These are phyloP conservation scores for Lepidium aucheri DNA, from an alignment of 345 rosid species.

Conservation along the genomic window DNA sequence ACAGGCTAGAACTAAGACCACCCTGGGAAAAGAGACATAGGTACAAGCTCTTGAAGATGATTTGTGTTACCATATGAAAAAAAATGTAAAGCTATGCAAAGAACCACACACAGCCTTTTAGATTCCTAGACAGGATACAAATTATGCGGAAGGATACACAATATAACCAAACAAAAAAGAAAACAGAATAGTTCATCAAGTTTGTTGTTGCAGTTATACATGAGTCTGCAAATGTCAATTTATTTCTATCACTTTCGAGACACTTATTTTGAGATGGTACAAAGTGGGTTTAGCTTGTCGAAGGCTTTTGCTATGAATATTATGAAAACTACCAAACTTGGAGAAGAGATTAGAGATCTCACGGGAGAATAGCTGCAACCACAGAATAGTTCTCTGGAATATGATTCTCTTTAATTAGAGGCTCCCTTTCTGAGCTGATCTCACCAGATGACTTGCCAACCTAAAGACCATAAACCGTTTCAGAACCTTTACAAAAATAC, in stretches of 20 bases:
- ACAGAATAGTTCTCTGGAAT: slow-evolving; percentile 50
- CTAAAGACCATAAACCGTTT: slow-evolving; percentile 25
- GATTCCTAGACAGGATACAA: neutral
- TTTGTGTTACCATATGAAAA: neutral
- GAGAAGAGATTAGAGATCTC: slow-evolving; percentile 26
- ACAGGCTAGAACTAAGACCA: neutral
- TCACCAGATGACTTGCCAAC: slow-evolving; percentile 56
- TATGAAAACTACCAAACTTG: neutral
- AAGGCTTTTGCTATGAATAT: neutral
- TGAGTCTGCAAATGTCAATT: neutral
- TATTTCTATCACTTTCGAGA: neutral
- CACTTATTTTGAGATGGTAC: neutral
- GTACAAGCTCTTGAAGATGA: neutral
- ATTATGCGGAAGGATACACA: neutral
- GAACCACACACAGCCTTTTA: neutral
- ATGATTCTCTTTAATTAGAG: slow-evolving; percentile 46
- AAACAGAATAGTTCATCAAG: neutral
- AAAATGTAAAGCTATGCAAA: neutral
- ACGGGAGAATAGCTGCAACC: slow-evolving; percentile 63
- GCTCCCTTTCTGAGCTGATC: slow-evolving; percentile 49
- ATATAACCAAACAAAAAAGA: neutral
- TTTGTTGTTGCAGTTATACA: neutral
- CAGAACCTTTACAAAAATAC: slow-evolving; percentile 8
- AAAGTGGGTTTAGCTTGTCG: neutral
- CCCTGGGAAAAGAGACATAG: neutral